phyloP scores from a whole-genome alignment of 306 rosid genomes.

The Argentina anserina region DNA sequence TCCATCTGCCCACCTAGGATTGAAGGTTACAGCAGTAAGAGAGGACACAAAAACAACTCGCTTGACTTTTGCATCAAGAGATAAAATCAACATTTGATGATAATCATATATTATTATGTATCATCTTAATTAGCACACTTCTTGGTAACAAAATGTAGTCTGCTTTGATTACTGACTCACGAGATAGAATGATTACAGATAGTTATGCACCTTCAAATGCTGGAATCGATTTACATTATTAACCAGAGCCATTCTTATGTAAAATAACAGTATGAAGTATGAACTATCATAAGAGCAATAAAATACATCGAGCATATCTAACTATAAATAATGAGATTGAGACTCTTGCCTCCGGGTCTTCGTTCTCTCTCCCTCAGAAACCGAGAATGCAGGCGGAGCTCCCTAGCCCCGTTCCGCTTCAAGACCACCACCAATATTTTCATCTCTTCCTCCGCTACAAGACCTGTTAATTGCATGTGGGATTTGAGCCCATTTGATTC shows the following conservation, averaged over 20 bases:
- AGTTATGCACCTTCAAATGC: background rate
- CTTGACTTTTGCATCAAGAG: conserved; percentile 24
- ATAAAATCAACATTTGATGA: background rate
- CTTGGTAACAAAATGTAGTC: too few relatives aligned
- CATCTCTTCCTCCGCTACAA: too few relatives aligned
- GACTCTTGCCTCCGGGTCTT: conserved; percentile 35
- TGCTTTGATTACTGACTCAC: background rate
- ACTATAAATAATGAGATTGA: background rate
- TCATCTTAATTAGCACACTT: background rate
- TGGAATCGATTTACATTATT: too few relatives aligned
- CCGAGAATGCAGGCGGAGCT: too few relatives aligned
- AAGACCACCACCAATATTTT: too few relatives aligned
- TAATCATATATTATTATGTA: too few relatives aligned
- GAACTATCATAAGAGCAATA: too few relatives aligned
- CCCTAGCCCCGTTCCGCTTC: too few relatives aligned
- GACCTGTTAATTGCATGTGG: too few relatives aligned
- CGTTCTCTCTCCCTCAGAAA: too few relatives aligned
- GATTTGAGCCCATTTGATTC: too few relatives aligned
- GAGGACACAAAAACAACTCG: conserved; percentile 29
- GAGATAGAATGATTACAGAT: background rate
- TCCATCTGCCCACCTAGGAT: conserved; percentile 25
- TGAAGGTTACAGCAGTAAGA: conserved; percentile 6
- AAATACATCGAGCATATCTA: background rate
- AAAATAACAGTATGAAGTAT: background rate
- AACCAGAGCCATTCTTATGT: background rate